phyloP scores from a whole-genome alignment of 371 early-diverging fungal genomes.

The Actinomortierella wolfii region DNA sequence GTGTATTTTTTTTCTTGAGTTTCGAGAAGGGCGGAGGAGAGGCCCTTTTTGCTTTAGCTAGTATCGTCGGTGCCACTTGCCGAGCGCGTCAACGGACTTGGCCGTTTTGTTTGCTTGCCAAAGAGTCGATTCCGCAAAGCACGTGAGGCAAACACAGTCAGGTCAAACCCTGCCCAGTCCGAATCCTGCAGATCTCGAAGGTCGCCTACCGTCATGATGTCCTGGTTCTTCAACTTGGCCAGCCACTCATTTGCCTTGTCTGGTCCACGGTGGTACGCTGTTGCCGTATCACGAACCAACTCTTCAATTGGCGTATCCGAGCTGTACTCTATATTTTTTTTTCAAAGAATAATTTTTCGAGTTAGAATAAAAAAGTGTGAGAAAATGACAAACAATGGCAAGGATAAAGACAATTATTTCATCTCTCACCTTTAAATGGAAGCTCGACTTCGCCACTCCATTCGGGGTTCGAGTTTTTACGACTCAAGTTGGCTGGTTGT shows the following conservation, averaged over 20 bases:
- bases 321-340: conserved; percentile 60
- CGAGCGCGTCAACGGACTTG: conserved; percentile 19
- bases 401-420: not conserved
- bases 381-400: not conserved
- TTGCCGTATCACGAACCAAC: conserved; percentile 69
- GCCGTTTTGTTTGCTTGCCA: conserved; percentile 51
- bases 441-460: conserved; percentile 48
- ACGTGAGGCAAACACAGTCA: conserved; percentile 88
- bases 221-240: conserved; percentile 69
- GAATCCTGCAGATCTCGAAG: conserved; percentile 75
- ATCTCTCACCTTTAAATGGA: conserved; percentile 40
- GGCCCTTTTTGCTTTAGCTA: not conserved
- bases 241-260: conserved; percentile 83
- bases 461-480: conserved; percentile 37
- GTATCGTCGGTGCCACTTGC: conserved; percentile 19
- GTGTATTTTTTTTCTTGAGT: conserved; percentile 1
- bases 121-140: conserved; percentile 81
- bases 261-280: conserved; percentile 64
- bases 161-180: conserved; percentile 75
- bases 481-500: conserved; percentile 50
- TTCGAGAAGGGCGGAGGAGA: too few relatives aligned
- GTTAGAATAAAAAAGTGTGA: too few relatives aligned
- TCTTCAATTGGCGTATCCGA: conserved; percentile 70
- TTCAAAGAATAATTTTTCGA: not conserved
- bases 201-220: conserved; percentile 84